A percentile compares a stretch with the other conserved stretches of the same genome.
phyloP scores from a whole-genome alignment of 768 basidiomycete genomes.

The Clitopilus passeckerianus region DNA sequence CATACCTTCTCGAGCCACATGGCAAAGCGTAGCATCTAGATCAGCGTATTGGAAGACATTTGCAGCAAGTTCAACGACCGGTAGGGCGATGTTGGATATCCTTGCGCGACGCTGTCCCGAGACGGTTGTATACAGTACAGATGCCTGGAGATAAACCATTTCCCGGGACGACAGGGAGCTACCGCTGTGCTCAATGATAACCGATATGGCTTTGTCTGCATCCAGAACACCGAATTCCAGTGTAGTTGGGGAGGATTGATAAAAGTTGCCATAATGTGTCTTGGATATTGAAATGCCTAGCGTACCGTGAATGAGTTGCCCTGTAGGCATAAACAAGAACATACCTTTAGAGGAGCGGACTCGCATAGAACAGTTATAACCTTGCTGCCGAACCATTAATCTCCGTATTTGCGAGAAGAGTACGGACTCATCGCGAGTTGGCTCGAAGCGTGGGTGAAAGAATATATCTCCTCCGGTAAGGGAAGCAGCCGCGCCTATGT shows the following conservation, averaged over 20 bases:
- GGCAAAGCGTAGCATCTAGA: constrained; percentile 74
- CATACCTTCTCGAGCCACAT: constrained; percentile 73
- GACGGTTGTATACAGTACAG: constrained; percentile 79
- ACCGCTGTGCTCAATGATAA: constrained; percentile 68
- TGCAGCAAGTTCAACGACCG: constrained; percentile 77
- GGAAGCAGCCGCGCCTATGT: constrained; percentile 55
- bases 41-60: constrained; percentile 92
- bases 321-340: constrained; percentile 6
- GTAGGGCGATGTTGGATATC: constrained; percentile 80
- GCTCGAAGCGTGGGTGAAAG: constrained; percentile 88
- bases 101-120: constrained; percentile 80
- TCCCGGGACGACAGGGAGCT: constrained; percentile 59
- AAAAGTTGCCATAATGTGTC: constrained; percentile 68
- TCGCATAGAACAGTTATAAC: constrained; percentile 74
- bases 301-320: neutral
- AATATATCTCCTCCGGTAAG: constrained; percentile 87
- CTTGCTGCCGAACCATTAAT: constrained; percentile 63
- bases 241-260: constrained; percentile 62
- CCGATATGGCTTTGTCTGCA: constrained; percentile 75
- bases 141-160: constrained; percentile 80
- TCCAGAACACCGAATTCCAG: constrained; percentile 77
- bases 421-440: constrained; percentile 54
- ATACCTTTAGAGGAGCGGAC: constrained; percentile 84
- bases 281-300: constrained; percentile 59
- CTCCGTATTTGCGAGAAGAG: constrained; percentile 76